Percentiles rank a stretch among this genome's conserved stretches.
These are phyloP conservation scores for Starmerella floris DNA, from an alignment of 805 yeast genomes.

Conservation along the genomic window DNA sequence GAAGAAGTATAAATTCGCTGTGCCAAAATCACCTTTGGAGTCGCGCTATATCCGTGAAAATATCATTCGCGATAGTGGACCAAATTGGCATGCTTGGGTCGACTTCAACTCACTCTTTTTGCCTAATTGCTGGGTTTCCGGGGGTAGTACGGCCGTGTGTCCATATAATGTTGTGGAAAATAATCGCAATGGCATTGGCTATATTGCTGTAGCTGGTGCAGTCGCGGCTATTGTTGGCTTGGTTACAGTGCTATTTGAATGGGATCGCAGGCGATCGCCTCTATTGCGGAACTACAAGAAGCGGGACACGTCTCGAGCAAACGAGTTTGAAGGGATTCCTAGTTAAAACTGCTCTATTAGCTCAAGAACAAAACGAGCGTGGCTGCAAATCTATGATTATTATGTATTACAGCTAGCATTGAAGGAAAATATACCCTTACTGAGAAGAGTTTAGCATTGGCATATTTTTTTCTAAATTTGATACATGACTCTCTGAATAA, in stretches of 20 bases:
- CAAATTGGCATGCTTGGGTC: slow-evolving; percentile 50
- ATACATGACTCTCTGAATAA: no score
- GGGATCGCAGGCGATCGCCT: slow-evolving; percentile 48
- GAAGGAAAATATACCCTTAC: no score
- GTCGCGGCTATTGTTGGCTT: slow-evolving; percentile 42
- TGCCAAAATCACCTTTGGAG: slow-evolving; percentile 41
- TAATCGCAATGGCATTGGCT: slow-evolving; percentile 42
- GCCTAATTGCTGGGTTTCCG: slow-evolving; percentile 69
- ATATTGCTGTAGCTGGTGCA: slow-evolving; percentile 54
- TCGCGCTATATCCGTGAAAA: slow-evolving; percentile 25
- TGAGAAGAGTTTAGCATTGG: no score
- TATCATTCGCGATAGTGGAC: not conserved
- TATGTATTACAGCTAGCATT: no score
- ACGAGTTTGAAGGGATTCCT: slow-evolving; percentile 78
- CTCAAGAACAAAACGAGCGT: no score
- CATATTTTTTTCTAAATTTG: no score
- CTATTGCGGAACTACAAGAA: slow-evolving; percentile 26
- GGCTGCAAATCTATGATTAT: no score
- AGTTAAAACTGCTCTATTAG: no score
- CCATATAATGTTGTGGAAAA: slow-evolving; percentile 55
- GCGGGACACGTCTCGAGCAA: slow-evolving; percentile 47
- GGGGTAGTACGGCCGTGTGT: slow-evolving; percentile 65
- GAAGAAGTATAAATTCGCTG: slow-evolving; percentile 27
- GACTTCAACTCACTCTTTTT: slow-evolving; percentile 68
- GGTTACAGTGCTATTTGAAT: slow-evolving; percentile 36